Conservation (phyloP, 257 asterid species). For the Primulina eburnea region DNA sequence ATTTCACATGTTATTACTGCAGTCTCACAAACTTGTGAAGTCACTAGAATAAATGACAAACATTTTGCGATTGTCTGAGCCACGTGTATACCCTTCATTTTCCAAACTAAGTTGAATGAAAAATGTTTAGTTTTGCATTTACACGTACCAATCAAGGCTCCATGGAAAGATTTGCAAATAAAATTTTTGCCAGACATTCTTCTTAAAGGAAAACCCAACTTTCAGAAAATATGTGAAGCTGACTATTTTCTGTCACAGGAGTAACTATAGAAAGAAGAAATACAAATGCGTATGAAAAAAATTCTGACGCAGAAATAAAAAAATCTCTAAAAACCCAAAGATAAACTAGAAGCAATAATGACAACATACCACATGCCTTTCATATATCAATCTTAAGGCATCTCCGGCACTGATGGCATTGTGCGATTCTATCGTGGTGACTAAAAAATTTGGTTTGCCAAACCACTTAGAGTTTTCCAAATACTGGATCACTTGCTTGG, state of each 20-base stretch:
- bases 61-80: background rate
- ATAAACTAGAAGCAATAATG: slow-evolving; percentile 4
- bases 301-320: background rate
- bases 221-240: background rate
- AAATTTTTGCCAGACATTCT: background rate
- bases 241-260: background rate
- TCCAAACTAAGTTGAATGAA: background rate
- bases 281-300: background rate
- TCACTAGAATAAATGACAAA: background rate
- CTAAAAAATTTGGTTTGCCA: slow-evolving; percentile 63
- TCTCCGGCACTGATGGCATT: slow-evolving; percentile 88
- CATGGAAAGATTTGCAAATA: background rate
- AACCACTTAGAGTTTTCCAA: slow-evolving; percentile 73
- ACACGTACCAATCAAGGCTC: background rate
- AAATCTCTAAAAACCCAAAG: background rate
- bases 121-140: background rate
- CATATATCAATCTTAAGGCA: slow-evolving; percentile 83
- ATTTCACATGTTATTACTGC: background rate
- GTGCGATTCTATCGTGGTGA: slow-evolving; percentile 73
- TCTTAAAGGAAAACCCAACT: background rate
- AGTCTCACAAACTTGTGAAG: background rate
- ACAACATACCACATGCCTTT: slow-evolving; percentile 72
- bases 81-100: background rate
- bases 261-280: background rate
- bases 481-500: slow-evolving; percentile 82